A percentile compares a stretch with the other conserved stretches of the same genome.
Conservation (phyloP, 2,329 filamentous ascomycete genomes). For the Blumeriella jaapii region DNA sequence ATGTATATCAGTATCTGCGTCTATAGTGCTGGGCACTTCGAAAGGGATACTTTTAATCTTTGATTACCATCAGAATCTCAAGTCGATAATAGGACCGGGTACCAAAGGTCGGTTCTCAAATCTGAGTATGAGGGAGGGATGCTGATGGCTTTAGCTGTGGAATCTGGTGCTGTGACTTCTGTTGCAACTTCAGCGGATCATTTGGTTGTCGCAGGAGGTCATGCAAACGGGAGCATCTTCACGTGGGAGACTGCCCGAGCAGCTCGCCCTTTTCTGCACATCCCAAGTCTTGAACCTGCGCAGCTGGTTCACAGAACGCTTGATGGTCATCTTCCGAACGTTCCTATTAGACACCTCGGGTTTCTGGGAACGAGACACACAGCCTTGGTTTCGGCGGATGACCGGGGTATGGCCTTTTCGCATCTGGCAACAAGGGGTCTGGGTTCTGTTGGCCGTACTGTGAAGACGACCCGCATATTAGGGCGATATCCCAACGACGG, state of each 20-base stretch:
- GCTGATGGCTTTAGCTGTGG: conserved; percentile 53
- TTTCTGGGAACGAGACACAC: conserved; percentile 91
- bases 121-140: conserved; percentile 2
- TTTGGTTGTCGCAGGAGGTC: conserved; percentile 79
- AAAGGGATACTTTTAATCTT: conserved; percentile 93
- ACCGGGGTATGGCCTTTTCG: conserved; percentile 94
- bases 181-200: conserved; percentile 90
- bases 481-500: conserved; percentile 75
- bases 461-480: conserved; percentile 83
- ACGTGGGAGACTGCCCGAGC: conserved; percentile 86
- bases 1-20: conserved; percentile 76
- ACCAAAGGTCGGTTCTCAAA: conserved; percentile 57
- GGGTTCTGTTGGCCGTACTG: conserved; percentile 69
- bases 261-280: conserved; percentile 79
- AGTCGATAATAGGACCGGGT: conserved; percentile 84
- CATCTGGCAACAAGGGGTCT: conserved; percentile 88
- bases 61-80: conserved; percentile 92
- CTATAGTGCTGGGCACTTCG: conserved; percentile 82
- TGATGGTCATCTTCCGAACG: conserved; percentile 74
- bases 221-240: conserved; percentile 84
- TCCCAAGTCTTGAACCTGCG: conserved; percentile 60
- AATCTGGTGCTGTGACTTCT: conserved; percentile 78
- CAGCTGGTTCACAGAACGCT: conserved; percentile 52
- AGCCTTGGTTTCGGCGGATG: conserved; percentile 87
- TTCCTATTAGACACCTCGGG: conserved; percentile 77